A percentile compares a stretch with the other conserved stretches of the same genome.
Evolutionary conservation across 148 eudicot genomes (phyloP).

Genomic region (Hydrangea macrophylla): DNA sequence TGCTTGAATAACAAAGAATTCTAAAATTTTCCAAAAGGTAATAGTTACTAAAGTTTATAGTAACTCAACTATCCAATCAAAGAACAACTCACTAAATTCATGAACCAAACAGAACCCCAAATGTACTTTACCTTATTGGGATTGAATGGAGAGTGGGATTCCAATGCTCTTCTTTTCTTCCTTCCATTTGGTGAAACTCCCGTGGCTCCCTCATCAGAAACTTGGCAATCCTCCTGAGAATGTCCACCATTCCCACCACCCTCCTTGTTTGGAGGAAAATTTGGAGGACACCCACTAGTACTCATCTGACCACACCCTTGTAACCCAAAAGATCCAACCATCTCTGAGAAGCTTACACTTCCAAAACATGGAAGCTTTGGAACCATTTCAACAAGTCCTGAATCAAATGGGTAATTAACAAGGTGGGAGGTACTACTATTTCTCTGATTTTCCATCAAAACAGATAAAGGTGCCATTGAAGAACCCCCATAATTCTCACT

Average conservation of each 20-base stretch:
- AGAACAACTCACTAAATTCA: too few relatives aligned
- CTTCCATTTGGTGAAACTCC: slow-evolving; percentile 55
- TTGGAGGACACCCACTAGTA: slow-evolving; percentile 22
- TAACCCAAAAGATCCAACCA: slow-evolving; percentile 53
- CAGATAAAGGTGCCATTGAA: slow-evolving; percentile 39
- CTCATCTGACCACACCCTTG: slow-evolving; percentile 41
- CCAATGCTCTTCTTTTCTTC: slow-evolving; percentile 58
- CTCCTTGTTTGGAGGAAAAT: slow-evolving; percentile 18
- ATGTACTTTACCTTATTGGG: slow-evolving; percentile 42
- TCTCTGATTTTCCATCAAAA: slow-evolving; percentile 33
- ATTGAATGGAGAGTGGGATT: slow-evolving; percentile 37
- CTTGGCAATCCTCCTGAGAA: slow-evolving; percentile 36
- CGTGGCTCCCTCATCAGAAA: slow-evolving; percentile 35
- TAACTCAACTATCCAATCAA: too few relatives aligned
- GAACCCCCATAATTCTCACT: slow-evolving; percentile 50
- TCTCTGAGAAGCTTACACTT: slow-evolving; percentile 60
- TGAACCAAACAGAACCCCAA: too few relatives aligned
- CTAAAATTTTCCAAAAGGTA: too few relatives aligned
- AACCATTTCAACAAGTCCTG: slow-evolving; percentile 56
- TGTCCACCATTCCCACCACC: slow-evolving; percentile 11
- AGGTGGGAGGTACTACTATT: slow-evolving; percentile 37
- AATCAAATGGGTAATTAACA: slow-evolving; percentile 48
- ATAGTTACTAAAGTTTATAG: too few relatives aligned
- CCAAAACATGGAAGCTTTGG: slow-evolving; percentile 57
- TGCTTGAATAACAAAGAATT: too few relatives aligned